Evolutionary conservation across 495 filamentous ascomycete genomes (phyloP).

Genomic region (Extremus antarcticus): DNA sequence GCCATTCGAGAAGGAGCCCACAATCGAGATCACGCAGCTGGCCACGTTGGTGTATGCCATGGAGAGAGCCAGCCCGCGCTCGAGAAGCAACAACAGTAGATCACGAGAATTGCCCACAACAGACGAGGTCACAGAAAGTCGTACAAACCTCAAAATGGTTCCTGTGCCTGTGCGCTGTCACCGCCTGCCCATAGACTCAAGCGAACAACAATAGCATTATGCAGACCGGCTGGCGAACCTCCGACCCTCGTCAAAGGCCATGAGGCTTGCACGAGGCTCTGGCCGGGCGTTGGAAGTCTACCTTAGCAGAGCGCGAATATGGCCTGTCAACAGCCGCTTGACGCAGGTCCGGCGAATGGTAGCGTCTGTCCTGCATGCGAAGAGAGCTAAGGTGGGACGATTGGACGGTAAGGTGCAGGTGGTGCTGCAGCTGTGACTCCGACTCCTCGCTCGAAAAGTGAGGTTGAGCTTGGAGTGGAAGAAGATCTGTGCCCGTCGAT

Average conservation of each 20-base stretch:
- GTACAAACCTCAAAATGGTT: not conserved
- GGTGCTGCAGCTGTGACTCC: not conserved
- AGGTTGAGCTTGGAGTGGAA: not conserved
- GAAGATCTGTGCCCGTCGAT: no score
- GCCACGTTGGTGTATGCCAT: slow-evolving; percentile 8
- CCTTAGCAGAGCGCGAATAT: slow-evolving; percentile 1
- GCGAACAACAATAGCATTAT: slow-evolving; percentile 1
- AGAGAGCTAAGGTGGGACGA: slow-evolving; percentile 1
- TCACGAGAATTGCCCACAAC: not conserved
- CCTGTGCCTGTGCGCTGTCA: slow-evolving; percentile 1
- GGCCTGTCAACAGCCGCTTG: not conserved
- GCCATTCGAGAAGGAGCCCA: slow-evolving; percentile 16
- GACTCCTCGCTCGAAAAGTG: not conserved
- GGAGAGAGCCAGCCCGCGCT: not conserved
- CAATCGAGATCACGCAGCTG: slow-evolving; percentile 17
- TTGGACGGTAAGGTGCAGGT: slow-evolving; percentile 1
- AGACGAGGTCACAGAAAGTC: not conserved
- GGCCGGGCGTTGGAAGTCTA: not conserved
- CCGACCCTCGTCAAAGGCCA: not conserved
- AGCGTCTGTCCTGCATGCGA: not conserved
- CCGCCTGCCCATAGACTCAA: not conserved
- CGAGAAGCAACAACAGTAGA: no score
- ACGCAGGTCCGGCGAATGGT: slow-evolving; percentile 11
- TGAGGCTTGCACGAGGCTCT: not conserved
- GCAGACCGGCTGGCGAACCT: not conserved